phyloP scores from a whole-genome alignment of 2,329 filamentous ascomycete species.

The Trichoderma oligosporum region DNA sequence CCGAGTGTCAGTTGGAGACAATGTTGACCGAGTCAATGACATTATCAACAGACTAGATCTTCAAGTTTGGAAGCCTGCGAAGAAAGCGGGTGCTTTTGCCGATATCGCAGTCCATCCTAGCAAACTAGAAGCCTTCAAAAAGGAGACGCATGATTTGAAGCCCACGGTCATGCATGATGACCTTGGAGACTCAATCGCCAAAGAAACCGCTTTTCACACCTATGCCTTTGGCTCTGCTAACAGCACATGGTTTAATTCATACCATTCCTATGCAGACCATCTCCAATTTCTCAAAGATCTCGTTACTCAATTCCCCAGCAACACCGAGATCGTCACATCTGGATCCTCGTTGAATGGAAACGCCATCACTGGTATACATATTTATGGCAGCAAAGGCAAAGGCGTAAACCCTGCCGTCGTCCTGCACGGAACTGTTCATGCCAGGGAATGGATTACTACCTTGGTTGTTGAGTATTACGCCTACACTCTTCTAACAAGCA shows the following conservation, averaged over 20 bases:
- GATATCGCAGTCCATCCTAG: conserved; percentile 41
- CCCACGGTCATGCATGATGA: conserved; percentile 38
- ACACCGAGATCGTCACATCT: conserved; percentile 47
- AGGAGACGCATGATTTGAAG: conserved; percentile 32
- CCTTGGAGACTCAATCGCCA: conserved; percentile 37
- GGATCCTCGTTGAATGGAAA: conserved; percentile 47
- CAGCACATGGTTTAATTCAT: conserved; percentile 49
- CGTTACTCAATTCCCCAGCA: conserved; percentile 38
- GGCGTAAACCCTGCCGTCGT: conserved; percentile 50
- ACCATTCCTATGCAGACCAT: conserved; percentile 52
- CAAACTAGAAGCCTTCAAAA: conserved; percentile 33
- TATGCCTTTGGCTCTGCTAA: conserved; percentile 20
- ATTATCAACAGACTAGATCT: conserved; percentile 36
- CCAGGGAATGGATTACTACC: conserved; percentile 57
- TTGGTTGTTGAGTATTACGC: conserved; percentile 55
- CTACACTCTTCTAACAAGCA: conserved; percentile 46
- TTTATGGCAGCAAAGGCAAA: conserved; percentile 46
- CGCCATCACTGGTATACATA: conserved; percentile 59
- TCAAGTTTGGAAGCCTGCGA: conserved; percentile 37
- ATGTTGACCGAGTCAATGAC: conserved; percentile 31
- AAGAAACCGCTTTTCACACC: conserved; percentile 31
- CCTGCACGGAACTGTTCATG: conserved; percentile 56
- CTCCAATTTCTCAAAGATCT: conserved; percentile 46
- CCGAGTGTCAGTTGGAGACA: conserved; percentile 37
- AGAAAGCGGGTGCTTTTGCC: conserved; percentile 33